Evolutionary conservation across 2,329 filamentous ascomycete genomes (phyloP).

Genomic region (Calonectria pseudoturangicola): DNA sequence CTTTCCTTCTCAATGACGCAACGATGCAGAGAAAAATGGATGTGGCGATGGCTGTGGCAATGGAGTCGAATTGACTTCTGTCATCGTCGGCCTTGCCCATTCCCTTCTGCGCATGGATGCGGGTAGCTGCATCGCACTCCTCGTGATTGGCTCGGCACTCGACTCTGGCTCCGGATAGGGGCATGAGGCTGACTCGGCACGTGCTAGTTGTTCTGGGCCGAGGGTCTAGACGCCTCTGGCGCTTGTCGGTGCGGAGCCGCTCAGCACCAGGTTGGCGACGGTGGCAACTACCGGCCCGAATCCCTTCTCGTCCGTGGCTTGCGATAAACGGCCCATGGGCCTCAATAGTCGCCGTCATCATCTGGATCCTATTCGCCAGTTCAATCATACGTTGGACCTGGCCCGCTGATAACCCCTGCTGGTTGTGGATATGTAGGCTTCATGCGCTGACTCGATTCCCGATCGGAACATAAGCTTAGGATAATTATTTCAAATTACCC

Average conservation of each 20-base stretch:
- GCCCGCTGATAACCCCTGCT: neutral
- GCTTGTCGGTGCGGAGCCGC: constrained; percentile 17
- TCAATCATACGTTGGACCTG: neutral
- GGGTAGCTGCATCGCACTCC: constrained; percentile 2
- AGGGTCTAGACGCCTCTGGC: constrained; percentile 24
- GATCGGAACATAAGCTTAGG: neutral
- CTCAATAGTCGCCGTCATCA: neutral
- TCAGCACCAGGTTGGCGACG: neutral
- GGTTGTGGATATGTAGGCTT: neutral
- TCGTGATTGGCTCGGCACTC: neutral
- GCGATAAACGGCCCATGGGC: constrained; percentile 17
- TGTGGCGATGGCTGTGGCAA: neutral
- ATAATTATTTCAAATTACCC: neutral
- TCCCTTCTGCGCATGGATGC: neutral
- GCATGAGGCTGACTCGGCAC: constrained; percentile 22
- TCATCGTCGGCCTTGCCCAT: neutral
- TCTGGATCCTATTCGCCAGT: neutral
- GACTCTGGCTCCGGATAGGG: neutral
- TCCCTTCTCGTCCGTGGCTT: neutral
- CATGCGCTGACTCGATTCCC: constrained; percentile 7
- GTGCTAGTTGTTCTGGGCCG: neutral
- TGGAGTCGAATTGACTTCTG: constrained; percentile 10
- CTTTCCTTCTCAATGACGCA: neutral
- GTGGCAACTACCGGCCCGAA: constrained; percentile 21
- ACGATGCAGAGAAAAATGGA: neutral